Evolutionary conservation across 2,329 filamentous ascomycete species (phyloP).

Genomic region (Talaromyces sp.): DNA sequence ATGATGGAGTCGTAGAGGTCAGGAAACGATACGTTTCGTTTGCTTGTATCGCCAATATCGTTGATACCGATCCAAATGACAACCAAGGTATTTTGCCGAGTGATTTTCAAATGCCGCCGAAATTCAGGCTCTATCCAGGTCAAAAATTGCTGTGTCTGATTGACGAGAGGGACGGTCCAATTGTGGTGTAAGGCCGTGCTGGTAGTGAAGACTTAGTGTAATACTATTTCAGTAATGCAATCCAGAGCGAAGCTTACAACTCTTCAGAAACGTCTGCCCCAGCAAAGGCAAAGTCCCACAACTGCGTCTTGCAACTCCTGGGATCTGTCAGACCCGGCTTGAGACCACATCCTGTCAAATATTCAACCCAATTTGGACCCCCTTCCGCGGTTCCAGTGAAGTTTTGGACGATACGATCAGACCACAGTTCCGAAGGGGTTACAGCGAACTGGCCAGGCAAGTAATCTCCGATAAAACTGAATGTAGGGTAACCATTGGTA

Average conservation of each 20-base stretch:
- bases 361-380: background rate
- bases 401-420: background rate
- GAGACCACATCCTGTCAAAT: background rate
- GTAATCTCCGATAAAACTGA: constrained; percentile 54
- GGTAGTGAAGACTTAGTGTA: background rate
- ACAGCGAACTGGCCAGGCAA: constrained; percentile 30
- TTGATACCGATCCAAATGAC: background rate
- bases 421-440: background rate
- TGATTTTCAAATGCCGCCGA: constrained; percentile 27
- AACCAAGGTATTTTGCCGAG: background rate
- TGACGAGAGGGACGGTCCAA: constrained; percentile 49
- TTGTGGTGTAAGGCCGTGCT: constrained; percentile 52
- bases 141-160: constrained; percentile 51
- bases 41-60: background rate
- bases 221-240: too few species aligned
- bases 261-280: background rate
- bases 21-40: background rate
- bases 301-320: background rate
- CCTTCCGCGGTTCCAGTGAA: background rate
- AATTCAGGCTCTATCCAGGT: constrained; percentile 46
- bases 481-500: constrained; percentile 50
- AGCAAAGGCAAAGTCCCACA: background rate
- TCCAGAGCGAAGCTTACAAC: background rate
- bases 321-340: background rate
- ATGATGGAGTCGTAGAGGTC: background rate